A percentile compares a stretch with the other conserved stretches of the same genome.
Conservation (phyloP, 2,329 filamentous ascomycete genomes). For the Keithomyces neogunnii region DNA sequence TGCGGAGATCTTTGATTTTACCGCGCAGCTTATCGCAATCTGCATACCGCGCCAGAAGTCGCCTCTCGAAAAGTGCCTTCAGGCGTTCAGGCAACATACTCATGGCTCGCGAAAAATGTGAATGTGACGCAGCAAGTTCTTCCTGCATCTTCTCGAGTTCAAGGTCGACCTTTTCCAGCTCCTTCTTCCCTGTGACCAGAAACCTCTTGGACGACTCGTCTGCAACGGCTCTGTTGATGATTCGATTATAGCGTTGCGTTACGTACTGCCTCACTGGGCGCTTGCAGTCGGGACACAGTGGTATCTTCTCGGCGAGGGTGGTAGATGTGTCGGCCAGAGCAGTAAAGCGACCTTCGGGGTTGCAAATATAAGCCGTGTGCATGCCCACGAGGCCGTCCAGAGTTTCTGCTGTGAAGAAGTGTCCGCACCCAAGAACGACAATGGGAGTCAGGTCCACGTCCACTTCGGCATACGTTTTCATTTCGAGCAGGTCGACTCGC, state of each 20-base stretch:
- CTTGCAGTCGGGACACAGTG: conserved; percentile 48
- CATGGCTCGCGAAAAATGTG: not conserved
- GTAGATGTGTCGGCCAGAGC: conserved; percentile 32
- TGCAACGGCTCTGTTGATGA: conserved; percentile 49
- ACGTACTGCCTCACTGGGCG: conserved; percentile 46
- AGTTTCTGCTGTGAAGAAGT: conserved; percentile 49
- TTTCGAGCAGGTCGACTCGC: conserved; percentile 46
- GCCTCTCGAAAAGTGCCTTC: not conserved
- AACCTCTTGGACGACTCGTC: conserved; percentile 57
- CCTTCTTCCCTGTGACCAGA: conserved; percentile 23
- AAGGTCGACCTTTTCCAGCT: conserved; percentile 23
- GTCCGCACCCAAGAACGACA: conserved; percentile 52
- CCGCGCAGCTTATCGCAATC: no score
- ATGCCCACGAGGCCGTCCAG: conserved; percentile 54
- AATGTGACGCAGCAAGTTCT: not conserved
- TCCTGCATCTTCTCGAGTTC: conserved; percentile 18
- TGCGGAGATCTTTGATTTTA: not conserved
- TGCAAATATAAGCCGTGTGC: conserved; percentile 31
- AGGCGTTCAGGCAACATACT: not conserved
- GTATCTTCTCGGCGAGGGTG: conserved; percentile 32
- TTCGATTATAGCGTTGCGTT: conserved; percentile 44
- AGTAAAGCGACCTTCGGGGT: conserved; percentile 3
- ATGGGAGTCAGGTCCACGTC: conserved; percentile 49
- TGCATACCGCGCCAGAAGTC: no score
- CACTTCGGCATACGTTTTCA: conserved; percentile 44